Evolutionary conservation across 2,329 filamentous ascomycete species (phyloP).

Genomic region (Fusarium mangiferae): DNA sequence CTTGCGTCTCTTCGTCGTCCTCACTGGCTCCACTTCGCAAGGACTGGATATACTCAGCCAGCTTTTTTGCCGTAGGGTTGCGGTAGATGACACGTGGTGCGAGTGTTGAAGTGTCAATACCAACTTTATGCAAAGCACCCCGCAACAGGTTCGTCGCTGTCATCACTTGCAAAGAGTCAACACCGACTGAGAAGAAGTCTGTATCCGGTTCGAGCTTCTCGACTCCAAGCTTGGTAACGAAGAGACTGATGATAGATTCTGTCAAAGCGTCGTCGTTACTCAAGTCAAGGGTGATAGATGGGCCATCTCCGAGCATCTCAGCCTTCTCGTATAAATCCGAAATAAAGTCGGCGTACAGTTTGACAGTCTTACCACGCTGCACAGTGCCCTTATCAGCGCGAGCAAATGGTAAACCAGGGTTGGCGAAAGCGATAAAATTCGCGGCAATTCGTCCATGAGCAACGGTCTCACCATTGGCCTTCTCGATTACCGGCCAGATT

Average conservation of each 20-base stretch:
- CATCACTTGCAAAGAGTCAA: neutral
- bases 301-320: rapidly evolving
- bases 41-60: neutral
- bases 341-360: neutral
- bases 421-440: neutral
- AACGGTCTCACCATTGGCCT: neutral
- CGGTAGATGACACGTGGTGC: neutral
- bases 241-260: neutral
- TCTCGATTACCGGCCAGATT: neutral
- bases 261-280: neutral
- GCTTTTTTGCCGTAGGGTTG: neutral
- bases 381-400: neutral
- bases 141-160: neutral
- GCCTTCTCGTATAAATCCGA: neutral
- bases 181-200: neutral
- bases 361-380: neutral
- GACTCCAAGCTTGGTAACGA: neutral
- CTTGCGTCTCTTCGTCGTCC: neutral
- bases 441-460: neutral
- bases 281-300: neutral
- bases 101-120: rapidly evolving
- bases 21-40: neutral
- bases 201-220: rapidly evolving
- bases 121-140: rapidly evolving
- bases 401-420: neutral